Evolutionary conservation across 1,284 basidiomycete species (phyloP), one percentile per base, ranked within the genome.

Genomic region (Cryptococcus floricola): DNA sequence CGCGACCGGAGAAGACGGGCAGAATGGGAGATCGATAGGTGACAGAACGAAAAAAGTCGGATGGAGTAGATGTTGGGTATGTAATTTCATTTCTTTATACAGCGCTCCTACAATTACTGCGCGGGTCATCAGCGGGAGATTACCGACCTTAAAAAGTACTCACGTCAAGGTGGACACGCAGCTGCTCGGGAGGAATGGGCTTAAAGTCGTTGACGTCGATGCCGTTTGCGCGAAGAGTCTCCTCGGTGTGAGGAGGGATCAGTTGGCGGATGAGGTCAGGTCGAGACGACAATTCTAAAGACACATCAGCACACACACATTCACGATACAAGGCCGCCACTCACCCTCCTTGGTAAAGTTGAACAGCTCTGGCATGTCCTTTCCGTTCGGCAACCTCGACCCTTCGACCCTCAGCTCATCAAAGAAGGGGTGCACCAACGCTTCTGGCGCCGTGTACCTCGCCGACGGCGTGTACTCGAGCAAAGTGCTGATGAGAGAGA

Each of bases 381-480:
- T 93, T 61, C 95, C 95, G 71, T 95, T 97, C 13, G 94, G 93
- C 88, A 99, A 90, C 76, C 87, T 86, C 43, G 89, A 87, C 1
- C 91, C 92, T 71, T 93, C 89, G 49, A 82, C 83, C 63, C 91
- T 85, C 67, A 99, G 79, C 78, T 99, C 95, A 75, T 98, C 93
- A 75, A 98, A 99, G 86, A 98, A 95, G 19, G 91, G 88, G 75
- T 98, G 93, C 53, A 89, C 85, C 85, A 94, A 89, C 7, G 92
- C 92, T 78, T 98, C 91, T 65, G 95, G 84, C 5, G 95, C 90
- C 68, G 68, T 92, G 77, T 97, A 78, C 57, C 95, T 87, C 31
- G 90, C 87, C 50, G 88, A 88, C 7, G 95, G 95, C 12, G 96
- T 98, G 81, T 99, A 99, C 76, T 98, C 94, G 65, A 99, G 82